These are phyloP conservation scores for Alternaria postmessia DNA, from an alignment of 2,329 filamentous ascomycete species.

Conservation along the genomic window DNA sequence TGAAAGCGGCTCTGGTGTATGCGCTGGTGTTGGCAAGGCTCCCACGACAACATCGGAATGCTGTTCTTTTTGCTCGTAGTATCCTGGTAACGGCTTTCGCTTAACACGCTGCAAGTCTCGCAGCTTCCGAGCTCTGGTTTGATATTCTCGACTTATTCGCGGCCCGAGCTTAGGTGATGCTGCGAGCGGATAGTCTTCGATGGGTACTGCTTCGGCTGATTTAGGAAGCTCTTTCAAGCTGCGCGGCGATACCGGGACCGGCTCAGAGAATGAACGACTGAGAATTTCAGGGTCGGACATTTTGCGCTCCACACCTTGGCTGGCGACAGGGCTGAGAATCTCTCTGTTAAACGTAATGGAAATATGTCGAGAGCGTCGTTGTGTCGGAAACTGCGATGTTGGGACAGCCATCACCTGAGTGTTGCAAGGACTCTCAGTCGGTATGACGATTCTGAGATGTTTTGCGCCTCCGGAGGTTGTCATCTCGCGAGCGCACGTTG, in stretches of 20 bases:
- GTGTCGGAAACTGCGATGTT: constrained; percentile 6
- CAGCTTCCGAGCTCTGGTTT: constrained; percentile 16
- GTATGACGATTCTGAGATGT: constrained; percentile 43
- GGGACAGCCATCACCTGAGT: constrained; percentile 17
- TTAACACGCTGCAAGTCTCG: constrained; percentile 38
- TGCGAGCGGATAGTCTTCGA: constrained; percentile 34
- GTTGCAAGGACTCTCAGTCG: constrained; percentile 19
- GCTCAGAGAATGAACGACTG: constrained; percentile 24
- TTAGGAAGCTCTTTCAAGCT: constrained; percentile 26
- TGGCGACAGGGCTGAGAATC: constrained; percentile 36
- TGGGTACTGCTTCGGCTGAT: constrained; percentile 25
- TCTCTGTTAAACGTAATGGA: constrained; percentile 39
- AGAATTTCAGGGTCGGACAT: constrained; percentile 21
- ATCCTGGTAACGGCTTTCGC: constrained; percentile 23
- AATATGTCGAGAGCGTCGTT: constrained; percentile 23
- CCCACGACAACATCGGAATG: constrained; percentile 14
- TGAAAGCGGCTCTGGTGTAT: constrained; percentile 23
- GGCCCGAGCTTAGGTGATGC: constrained; percentile 27
- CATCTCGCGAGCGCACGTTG: constrained; percentile 39
- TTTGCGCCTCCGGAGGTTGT: constrained; percentile 39
- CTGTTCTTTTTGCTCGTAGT: constrained; percentile 10
- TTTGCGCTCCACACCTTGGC: constrained; percentile 27
- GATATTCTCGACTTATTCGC: constrained; percentile 25
- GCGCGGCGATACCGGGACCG: constrained; percentile 20
- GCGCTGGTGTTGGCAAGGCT: constrained; percentile 25